Evolutionary conservation across 257 asterid species (phyloP).

Genomic region (Penstemon eatonii): DNA sequence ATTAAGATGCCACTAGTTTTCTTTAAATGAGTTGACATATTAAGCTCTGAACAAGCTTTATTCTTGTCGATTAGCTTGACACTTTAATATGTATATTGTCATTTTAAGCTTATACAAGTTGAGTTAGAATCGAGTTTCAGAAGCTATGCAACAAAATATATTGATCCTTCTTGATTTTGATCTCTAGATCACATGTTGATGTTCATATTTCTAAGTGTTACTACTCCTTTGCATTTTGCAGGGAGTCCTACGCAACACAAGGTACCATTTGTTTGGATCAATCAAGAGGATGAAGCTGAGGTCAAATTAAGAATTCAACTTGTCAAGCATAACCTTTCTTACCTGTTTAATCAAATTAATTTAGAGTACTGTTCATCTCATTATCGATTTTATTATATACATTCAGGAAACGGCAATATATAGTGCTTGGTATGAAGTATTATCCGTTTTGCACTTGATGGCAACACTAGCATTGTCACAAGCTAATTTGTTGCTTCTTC

Average conservation of each 20-base stretch:
- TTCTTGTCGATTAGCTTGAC: too few species aligned
- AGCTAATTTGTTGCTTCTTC: conserved; percentile 92
- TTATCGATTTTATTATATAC: conserved; percentile 14
- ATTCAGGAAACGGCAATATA: conserved; percentile 83
- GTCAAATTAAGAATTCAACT: conserved; percentile 40
- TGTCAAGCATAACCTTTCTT: conserved; percentile 25
- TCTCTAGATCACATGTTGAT: neutral
- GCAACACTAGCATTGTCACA: conserved; percentile 78
- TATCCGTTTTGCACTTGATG: conserved; percentile 97
- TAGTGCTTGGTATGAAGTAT: conserved; percentile 91
- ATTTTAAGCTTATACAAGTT: too few species aligned
- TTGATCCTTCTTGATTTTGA: too few species aligned
- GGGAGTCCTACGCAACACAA: conserved; percentile 88
- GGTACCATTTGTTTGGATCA: conserved; percentile 88
- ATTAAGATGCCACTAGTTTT: conserved; percentile 4
- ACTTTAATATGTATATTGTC: too few species aligned
- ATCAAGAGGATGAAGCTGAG: conserved; percentile 98
- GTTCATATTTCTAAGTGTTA: conserved; percentile 27
- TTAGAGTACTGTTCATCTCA: conserved; percentile 23
- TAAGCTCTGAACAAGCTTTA: too few species aligned
- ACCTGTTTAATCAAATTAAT: conserved; percentile 19
- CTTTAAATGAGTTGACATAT: neutral
- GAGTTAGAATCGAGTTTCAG: too few species aligned
- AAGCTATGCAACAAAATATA: too few species aligned
- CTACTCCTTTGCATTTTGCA: conserved; percentile 37